Evolutionary conservation across 163 green algal species (phyloP), one percentile per base, ranked within the genome.

Genomic region (Volvox carteri): DNA sequence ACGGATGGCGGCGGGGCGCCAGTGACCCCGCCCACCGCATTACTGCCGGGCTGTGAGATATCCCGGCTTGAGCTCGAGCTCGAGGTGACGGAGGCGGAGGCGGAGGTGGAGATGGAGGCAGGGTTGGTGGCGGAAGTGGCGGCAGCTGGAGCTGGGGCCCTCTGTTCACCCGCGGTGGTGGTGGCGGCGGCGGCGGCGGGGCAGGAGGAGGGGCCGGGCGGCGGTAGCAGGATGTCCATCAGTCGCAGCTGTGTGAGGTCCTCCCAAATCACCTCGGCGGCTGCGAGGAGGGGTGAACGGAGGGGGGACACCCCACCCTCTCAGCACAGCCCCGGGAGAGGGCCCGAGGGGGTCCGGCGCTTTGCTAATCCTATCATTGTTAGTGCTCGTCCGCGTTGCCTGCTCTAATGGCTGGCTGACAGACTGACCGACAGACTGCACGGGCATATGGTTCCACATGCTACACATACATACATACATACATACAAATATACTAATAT

Each of bases 241-340:
- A 78, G 52, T 1, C 23, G 14, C 58, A 73, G 37, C 30, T 60
- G 23, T 5, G 30, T 37, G 9, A 84, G 70, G 72, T 84, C 70
- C 37, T 77, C 70, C 70, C 67, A 39, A 30, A 89, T 39, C 25
- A 84, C 84, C 18, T 83, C 84, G 50, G 70, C 72, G 2, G 84
- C 84, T 89, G 70, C 42, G 46, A n/a, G 30, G 80, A 39, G 67
- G 33, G 30, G 33, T 44, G 67, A 77, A 65, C 8, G 54, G 33
- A 50, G 35, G 6, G 8, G 37, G 33, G 68, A 39, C 1, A 28
- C n/a, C n/a, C n/a, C n/a, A n/a, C n/a, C n/a, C n/a, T n/a, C n/a
- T n/a, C n/a, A n/a, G n/a, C n/a, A n/a, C n/a, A n/a, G n/a, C n/a
- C n/a, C n/a, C n/a, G n/a, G n/a, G n/a, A n/a, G n/a, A n/a, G n/a